A percentile compares a stretch with the other conserved stretches of the same genome.
Evolutionary conservation across 2,329 filamentous ascomycete species (phyloP).

Genomic region (Penicillium sp.): DNA sequence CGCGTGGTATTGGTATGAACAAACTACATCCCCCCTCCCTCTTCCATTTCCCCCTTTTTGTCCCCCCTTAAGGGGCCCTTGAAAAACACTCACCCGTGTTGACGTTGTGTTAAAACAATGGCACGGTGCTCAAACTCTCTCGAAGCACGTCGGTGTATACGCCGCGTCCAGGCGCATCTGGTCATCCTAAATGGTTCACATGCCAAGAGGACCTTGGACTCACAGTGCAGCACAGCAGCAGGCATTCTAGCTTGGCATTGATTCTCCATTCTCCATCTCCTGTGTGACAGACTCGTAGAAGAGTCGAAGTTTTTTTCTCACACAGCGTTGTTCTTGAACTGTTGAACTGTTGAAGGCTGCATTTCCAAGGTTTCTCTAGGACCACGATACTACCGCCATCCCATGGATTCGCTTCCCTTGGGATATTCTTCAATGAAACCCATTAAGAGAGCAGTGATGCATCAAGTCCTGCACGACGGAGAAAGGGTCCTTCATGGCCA

Average conservation of each 20-base stretch:
- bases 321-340: constrained; percentile 43
- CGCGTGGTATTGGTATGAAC: constrained; percentile 99
- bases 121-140: constrained; percentile 84
- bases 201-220: constrained; percentile 83
- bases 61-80: constrained; percentile 30
- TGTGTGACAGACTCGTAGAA: constrained; percentile 63
- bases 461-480: constrained; percentile 61
- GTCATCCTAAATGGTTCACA: constrained; percentile 73
- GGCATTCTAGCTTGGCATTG: constrained; percentile 52
- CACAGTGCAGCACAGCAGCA: constrained; percentile 68
- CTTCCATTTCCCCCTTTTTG: constrained; percentile 31
- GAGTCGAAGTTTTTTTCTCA: constrained; percentile 73
- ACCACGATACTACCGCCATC: constrained; percentile 58
- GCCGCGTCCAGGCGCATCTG: constrained; percentile 84
- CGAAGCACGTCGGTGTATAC: constrained; percentile 84
- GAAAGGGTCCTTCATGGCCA: constrained; percentile 50
- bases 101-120: constrained; percentile 60
- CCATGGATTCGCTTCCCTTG: constrained; percentile 49
- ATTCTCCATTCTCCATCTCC: constrained; percentile 71
- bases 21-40: constrained; percentile 52
- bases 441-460: constrained; percentile 58
- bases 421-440: constrained; percentile 43
- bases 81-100: constrained; percentile 47
- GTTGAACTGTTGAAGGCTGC: constrained; percentile 79
- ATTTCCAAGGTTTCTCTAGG: constrained; percentile 67